Conservation (phyloP, 2,329 filamentous ascomycete species). For the Stachybotrys echinatus region DNA sequence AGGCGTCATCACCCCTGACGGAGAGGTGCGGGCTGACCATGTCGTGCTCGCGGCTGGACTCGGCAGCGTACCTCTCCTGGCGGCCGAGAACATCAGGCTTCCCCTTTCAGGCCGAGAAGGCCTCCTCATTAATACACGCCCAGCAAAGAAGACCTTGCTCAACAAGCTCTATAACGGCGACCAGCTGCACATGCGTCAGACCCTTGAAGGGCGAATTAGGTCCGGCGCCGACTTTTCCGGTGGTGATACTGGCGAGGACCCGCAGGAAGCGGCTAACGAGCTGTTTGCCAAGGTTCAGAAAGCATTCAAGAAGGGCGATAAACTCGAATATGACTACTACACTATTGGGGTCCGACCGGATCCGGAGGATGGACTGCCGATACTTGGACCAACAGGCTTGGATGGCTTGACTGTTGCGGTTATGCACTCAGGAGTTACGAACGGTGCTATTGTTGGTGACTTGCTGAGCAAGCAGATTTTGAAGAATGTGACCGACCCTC, state of each 20-base stretch:
- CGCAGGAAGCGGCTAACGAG: constrained; percentile 13
- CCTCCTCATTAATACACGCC: constrained; percentile 22
- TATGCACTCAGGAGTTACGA: constrained; percentile 17
- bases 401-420: constrained; percentile 21
- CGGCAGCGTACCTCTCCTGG: constrained; percentile 17
- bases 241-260: constrained; percentile 12
- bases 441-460: constrained; percentile 4
- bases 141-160: constrained; percentile 11
- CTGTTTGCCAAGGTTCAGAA: constrained; percentile 14
- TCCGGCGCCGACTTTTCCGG: constrained; percentile 8
- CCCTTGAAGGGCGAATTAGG: constrained; percentile 17
- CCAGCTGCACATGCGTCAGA: constrained; percentile 22
- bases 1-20: constrained; percentile 10
- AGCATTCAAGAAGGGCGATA: constrained; percentile 11
- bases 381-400: constrained; percentile 18
- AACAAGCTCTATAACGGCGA: constrained; percentile 15
- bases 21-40: constrained; percentile 15
- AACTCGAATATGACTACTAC: constrained; percentile 20
- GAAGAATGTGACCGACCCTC: not conserved
- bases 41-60: constrained; percentile 23
- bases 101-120: constrained; percentile 16
- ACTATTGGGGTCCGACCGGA: constrained; percentile 20
- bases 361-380: constrained; percentile 20
- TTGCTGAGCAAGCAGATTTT: constrained; percentile 4
- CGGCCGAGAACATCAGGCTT: constrained; percentile 14